A percentile compares a stretch with the other conserved stretches of the same genome.
Conservation (phyloP, 768 basidiomycete genomes). For the Cantharellus cinnabarinus region DNA sequence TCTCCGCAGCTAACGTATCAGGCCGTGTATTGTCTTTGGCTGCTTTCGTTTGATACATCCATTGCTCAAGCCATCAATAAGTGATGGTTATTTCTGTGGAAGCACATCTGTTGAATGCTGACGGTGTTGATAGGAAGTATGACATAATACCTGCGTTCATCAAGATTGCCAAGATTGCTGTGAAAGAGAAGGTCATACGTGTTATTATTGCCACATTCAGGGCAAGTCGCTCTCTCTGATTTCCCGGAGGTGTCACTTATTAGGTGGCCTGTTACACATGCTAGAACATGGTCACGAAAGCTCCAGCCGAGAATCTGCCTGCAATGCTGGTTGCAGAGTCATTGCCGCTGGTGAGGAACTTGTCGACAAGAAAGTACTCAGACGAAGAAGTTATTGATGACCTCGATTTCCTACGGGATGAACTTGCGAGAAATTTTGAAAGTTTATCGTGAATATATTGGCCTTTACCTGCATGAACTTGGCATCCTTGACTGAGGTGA, state of each 20-base stretch:
- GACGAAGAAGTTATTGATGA: conserved; percentile 94
- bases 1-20: conserved; percentile 93
- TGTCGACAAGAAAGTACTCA: conserved; percentile 69
- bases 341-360: conserved; percentile 69
- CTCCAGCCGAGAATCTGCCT: conserved; percentile 72
- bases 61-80: conserved; percentile 75
- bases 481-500: neutral
- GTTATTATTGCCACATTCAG: conserved; percentile 83
- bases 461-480: neutral
- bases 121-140: conserved; percentile 38
- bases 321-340: conserved; percentile 81
- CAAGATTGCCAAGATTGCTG: conserved; percentile 67
- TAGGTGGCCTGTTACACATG: neutral
- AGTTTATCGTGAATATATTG: conserved; percentile 55
- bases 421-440: conserved; percentile 67
- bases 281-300: conserved; percentile 78
- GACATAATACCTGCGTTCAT: conserved; percentile 74
- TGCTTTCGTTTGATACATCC: conserved; percentile 75
- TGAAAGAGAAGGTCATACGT: conserved; percentile 93
- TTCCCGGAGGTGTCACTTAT: neutral
- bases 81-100: conserved; percentile 23
- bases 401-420: conserved; percentile 67
- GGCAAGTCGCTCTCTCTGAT: conserved; percentile 21
- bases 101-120: no score
- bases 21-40: conserved; percentile 81